These are phyloP conservation scores for Mortierella sp. DNA, from an alignment of 371 early-diverging fungal species.

Conservation along the genomic window DNA sequence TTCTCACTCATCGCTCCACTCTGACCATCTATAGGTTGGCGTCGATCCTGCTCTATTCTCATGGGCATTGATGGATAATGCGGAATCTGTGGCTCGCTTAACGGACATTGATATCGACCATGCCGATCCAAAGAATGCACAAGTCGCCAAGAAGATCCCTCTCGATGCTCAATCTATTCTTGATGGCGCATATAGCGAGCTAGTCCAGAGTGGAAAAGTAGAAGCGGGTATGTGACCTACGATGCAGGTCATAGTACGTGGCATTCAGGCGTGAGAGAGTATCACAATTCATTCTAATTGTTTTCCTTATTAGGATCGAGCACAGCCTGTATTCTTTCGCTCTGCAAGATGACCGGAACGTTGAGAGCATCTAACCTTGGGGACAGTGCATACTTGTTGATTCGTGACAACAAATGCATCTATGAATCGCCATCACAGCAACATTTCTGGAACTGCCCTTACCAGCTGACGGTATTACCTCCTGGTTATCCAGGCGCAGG, in stretches of 20 bases:
- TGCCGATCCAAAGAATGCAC: conserved; percentile 3
- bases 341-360: conserved; percentile 73
- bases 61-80: conserved; percentile 80
- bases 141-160: not conserved
- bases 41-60: conserved; percentile 72
- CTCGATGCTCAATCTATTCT: conserved; percentile 72
- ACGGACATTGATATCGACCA: conserved; percentile 20
- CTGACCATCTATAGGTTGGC: conserved; percentile 37
- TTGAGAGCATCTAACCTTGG: conserved; percentile 75
- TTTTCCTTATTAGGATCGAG: conserved; percentile 60
- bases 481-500: too few species aligned
- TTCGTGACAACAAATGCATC: conserved; percentile 69
- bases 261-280: too few species aligned
- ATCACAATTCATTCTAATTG: too few species aligned
- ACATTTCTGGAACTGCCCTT: conserved; percentile 81
- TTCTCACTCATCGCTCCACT: not conserved
- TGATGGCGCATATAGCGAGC: conserved; percentile 68
- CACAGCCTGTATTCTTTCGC: conserved; percentile 75
- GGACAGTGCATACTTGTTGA: conserved; percentile 74
- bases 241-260: too few species aligned
- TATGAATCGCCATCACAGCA: conserved; percentile 78
- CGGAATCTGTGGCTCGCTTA: conserved; percentile 68
- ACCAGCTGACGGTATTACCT: conserved; percentile 61
- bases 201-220: conserved; percentile 69
- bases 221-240: conserved; percentile 60